Conservation (phyloP, 305 asterid species). For the Solanum hybrid region DNA sequence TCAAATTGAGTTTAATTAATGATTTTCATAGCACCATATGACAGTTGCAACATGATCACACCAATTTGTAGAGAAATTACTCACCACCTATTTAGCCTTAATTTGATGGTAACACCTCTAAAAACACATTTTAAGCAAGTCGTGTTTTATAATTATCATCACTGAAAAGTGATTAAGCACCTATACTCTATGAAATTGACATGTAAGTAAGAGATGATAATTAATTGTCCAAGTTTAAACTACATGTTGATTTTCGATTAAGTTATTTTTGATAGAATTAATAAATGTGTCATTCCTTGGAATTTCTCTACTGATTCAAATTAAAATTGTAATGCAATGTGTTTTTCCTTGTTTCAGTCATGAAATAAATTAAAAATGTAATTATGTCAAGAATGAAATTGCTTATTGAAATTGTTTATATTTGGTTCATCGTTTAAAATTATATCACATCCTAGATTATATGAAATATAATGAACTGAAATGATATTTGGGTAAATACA, state of each 20-base stretch:
- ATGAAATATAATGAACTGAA: not conserved
- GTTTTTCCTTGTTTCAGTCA: not conserved
- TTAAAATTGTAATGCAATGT: not conserved
- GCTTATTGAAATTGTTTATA: no score
- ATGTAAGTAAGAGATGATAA: not conserved
- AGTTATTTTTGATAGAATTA: not conserved
- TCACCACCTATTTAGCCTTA: not conserved
- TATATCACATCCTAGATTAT: not conserved
- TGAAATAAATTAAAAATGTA: no score
- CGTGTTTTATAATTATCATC: not conserved
- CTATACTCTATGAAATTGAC: not conserved
- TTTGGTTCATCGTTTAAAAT: not conserved
- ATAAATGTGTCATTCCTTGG: not conserved
- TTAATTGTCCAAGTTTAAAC: not conserved
- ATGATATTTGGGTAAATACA: not conserved
- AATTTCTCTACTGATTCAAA: no score
- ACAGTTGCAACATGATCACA: not conserved
- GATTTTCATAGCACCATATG: not conserved
- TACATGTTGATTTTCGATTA: not conserved
- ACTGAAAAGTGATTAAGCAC: not conserved
- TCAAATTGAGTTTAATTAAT: not conserved
- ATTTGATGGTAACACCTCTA: not conserved
- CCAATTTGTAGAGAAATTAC: not conserved
- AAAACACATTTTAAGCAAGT: not conserved
- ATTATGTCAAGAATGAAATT: no score